Conservation (phyloP, 768 basidiomycete species). For the Lepiota subincarnata region DNA sequence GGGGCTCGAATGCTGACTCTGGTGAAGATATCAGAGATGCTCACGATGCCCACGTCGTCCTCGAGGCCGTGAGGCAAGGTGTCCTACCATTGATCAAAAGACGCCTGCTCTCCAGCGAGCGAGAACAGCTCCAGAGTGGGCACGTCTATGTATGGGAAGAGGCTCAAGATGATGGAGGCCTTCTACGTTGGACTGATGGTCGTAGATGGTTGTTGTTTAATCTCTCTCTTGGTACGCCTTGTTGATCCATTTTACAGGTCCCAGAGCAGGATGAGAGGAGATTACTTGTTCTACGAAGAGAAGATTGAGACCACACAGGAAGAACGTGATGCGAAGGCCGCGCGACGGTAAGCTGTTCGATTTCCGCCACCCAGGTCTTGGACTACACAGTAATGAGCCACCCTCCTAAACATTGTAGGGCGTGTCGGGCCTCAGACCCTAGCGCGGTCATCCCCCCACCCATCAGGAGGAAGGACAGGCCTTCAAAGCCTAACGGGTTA, state of each 20-base stretch:
- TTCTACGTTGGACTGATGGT: slow-evolving; percentile 81
- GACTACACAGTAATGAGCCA: slow-evolving; percentile 12
- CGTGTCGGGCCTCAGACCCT: slow-evolving; percentile 58
- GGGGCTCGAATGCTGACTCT: slow-evolving; percentile 6
- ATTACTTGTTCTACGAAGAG: slow-evolving; percentile 81
- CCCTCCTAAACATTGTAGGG: slow-evolving; percentile 31
- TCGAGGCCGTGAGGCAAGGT: slow-evolving; percentile 72
- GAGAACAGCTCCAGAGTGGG: slow-evolving; percentile 66
- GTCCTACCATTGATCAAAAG: slow-evolving; percentile 69
- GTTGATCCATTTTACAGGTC: slow-evolving; percentile 46
- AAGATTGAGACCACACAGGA: slow-evolving; percentile 79
- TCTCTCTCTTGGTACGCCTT: not conserved
- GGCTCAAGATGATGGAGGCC: slow-evolving; percentile 65
- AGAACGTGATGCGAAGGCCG: slow-evolving; percentile 75
- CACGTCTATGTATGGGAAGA: slow-evolving; percentile 88
- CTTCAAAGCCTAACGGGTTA: slow-evolving; percentile 74
- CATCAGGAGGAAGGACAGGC: slow-evolving; percentile 69
- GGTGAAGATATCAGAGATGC: slow-evolving; percentile 69
- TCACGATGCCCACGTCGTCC: slow-evolving; percentile 70
- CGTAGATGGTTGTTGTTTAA: slow-evolving; percentile 54
- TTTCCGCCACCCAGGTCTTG: not conserved
- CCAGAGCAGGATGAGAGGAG: slow-evolving; percentile 79
- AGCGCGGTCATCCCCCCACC: slow-evolving; percentile 53
- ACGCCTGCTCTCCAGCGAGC: slow-evolving; percentile 63
- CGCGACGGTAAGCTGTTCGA: slow-evolving; percentile 51